A percentile compares a stretch with the other conserved stretches of the same genome.
Conservation (phyloP, 306 rosid genomes). For the Trichosanthes truncata region DNA sequence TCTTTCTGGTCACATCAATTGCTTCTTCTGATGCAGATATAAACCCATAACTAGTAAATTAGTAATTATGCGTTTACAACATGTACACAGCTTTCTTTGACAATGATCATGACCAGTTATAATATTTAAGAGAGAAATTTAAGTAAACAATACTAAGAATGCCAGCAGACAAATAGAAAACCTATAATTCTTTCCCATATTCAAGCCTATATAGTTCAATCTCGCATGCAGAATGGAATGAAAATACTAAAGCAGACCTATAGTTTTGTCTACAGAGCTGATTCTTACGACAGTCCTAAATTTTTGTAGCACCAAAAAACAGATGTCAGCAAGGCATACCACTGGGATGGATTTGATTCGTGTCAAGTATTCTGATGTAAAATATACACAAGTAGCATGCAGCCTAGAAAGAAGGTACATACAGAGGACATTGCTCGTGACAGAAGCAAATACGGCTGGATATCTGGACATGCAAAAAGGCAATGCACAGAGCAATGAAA, state of each 20-base stretch:
- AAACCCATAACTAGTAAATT: not conserved
- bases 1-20: not conserved
- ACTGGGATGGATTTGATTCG: conserved; percentile 29
- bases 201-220: conserved; percentile 2
- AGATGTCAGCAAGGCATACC: conserved; percentile 10
- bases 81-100: not conserved
- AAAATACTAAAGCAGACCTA: not conserved
- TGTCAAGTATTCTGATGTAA: conserved; percentile 44
- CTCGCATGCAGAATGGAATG: not conserved
- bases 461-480: conserved; percentile 35
- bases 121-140: not conserved
- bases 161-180: not conserved
- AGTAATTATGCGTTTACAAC: not conserved
- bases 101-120: not conserved
- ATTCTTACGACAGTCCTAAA: not conserved
- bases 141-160: not conserved
- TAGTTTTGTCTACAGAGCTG: not conserved
- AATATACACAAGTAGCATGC: conserved; percentile 58
- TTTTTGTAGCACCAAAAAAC: not conserved
- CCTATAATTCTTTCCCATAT: not conserved
- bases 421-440: conserved; percentile 37
- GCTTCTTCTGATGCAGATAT: not conserved
- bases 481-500: conserved; percentile 32
- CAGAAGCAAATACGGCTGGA: conserved; percentile 33
- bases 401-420: conserved; percentile 49